These are phyloP conservation scores for Colletotrichum chrysophilum DNA, from an alignment of 2,329 filamentous ascomycete species.

Conservation along the genomic window DNA sequence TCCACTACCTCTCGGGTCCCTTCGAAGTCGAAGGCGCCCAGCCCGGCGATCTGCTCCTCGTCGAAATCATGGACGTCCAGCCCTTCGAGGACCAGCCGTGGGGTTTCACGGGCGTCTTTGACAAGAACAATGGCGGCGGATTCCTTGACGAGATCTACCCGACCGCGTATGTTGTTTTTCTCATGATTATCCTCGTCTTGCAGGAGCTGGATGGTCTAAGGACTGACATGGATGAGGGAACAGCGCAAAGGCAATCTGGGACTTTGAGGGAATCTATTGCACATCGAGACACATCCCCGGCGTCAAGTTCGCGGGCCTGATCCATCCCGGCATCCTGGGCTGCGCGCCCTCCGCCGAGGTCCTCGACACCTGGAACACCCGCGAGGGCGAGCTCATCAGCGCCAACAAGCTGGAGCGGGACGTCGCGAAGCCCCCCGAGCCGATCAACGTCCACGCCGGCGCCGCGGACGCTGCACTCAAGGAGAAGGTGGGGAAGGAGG, in stretches of 20 bases:
- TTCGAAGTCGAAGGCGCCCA: conserved; percentile 86
- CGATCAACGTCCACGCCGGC: conserved; percentile 76
- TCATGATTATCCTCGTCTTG: not conserved
- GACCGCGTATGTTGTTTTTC: conserved; percentile 64
- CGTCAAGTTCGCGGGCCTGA: conserved; percentile 86
- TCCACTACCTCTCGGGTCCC: conserved; percentile 89
- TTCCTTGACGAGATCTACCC: conserved; percentile 90
- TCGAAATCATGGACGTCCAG: conserved; percentile 94
- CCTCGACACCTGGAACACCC: conserved; percentile 81
- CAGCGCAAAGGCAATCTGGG: conserved; percentile 63
- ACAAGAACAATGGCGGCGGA: conserved; percentile 82
- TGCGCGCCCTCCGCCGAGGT: conserved; percentile 84
- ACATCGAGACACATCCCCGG: conserved; percentile 85
- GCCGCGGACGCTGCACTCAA: conserved; percentile 61
- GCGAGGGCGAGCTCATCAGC: conserved; percentile 80
- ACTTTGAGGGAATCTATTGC: conserved; percentile 69
- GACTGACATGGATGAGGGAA: not conserved
- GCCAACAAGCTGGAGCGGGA: conserved; percentile 69
- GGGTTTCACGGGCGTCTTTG: conserved; percentile 89
- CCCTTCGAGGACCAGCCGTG: conserved; percentile 85
- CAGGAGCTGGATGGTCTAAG: not conserved
- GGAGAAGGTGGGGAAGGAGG: conserved; percentile 75
- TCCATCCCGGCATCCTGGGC: conserved; percentile 90
- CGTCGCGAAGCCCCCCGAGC: conserved; percentile 80
- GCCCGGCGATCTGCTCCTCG: conserved; percentile 82